Conservation (phyloP, 345 rosid genomes). For the Citropsis articulata region DNA sequence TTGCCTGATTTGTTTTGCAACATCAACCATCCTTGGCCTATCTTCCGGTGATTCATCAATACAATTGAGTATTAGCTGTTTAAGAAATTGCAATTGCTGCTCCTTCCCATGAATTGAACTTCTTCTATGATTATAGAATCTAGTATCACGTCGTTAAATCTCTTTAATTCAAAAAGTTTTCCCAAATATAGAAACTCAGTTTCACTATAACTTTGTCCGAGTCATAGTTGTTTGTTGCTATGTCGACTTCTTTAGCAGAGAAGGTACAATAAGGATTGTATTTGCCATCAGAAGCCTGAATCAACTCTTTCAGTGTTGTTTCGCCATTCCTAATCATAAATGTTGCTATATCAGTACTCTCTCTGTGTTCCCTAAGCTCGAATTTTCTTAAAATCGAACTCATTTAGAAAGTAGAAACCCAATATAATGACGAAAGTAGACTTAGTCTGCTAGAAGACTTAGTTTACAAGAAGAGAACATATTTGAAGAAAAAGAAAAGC, state of each 20-base stretch:
- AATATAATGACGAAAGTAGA: too few species aligned
- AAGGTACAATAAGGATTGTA: slow-evolving; percentile 1
- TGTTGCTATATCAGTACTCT: background rate
- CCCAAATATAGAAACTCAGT: too few species aligned
- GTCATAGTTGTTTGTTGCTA: slow-evolving; percentile 10
- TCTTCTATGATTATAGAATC: too few species aligned
- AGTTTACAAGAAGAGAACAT: too few species aligned
- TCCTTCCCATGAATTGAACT: background rate
- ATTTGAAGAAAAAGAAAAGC: too few species aligned
- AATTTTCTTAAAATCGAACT: too few species aligned
- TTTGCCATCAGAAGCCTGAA: background rate
- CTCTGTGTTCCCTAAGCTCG: background rate
- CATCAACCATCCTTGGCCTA: background rate
- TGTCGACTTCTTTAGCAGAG: slow-evolving; percentile 11
- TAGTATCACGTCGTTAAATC: too few species aligned
- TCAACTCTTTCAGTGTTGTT: background rate
- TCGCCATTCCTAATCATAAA: background rate
- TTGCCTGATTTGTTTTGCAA: background rate
- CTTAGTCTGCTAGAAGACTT: too few species aligned
- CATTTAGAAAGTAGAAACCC: too few species aligned
- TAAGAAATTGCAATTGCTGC: slow-evolving; percentile 2
- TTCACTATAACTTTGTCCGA: background rate
- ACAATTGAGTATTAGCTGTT: background rate
- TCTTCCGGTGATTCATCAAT: background rate
- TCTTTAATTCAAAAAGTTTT: background rate